Percentiles rank a stretch among this genome's conserved stretches.
These are phyloP conservation scores for Xylaria bambusicola DNA, from an alignment of 495 filamentous ascomycete genomes.

Conservation along the genomic window DNA sequence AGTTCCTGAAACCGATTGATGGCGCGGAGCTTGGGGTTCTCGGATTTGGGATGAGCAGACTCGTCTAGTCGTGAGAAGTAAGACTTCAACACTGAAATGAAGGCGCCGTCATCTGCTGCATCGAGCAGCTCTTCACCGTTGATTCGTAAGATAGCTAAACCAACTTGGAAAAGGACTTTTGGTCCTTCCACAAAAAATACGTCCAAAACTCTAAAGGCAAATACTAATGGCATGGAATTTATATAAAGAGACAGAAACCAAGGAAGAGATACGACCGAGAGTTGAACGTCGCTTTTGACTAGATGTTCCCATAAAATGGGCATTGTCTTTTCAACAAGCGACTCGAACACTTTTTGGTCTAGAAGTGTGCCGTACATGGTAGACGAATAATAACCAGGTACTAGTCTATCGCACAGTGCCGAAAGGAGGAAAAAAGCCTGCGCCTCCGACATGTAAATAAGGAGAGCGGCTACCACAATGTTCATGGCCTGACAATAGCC, in stretches of 20 bases:
- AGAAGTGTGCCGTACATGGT: slow-evolving; percentile 99
- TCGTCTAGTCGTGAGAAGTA: slow-evolving; percentile 94
- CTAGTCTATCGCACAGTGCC: slow-evolving; percentile 84
- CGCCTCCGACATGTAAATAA: slow-evolving; percentile 97
- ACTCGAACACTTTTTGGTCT: slow-evolving; percentile 96
- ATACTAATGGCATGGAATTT: slow-evolving; percentile 98
- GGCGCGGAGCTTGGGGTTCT: slow-evolving; percentile 87
- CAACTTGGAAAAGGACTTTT: slow-evolving; percentile 96
- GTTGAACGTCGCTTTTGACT: slow-evolving; percentile 89
- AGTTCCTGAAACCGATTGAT: slow-evolving; percentile 96
- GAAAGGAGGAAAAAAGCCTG: slow-evolving; percentile 96
- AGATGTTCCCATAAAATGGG: slow-evolving; percentile 98
- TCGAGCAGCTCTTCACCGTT: slow-evolving; percentile 98
- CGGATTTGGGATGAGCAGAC: slow-evolving; percentile 90
- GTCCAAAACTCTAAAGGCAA: slow-evolving; percentile 93
- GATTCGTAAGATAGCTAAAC: slow-evolving; percentile 92
- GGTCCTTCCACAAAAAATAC: slow-evolving; percentile 98
- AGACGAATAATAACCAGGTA: slow-evolving; percentile 95
- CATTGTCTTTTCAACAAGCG: slow-evolving; percentile 97
- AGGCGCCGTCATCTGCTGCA: slow-evolving; percentile 90
- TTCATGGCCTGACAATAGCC: slow-evolving; percentile 99
- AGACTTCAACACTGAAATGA: slow-evolving; percentile 92
- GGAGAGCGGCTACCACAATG: slow-evolving; percentile 90
- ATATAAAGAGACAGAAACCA: slow-evolving; percentile 99
- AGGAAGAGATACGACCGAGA: slow-evolving; percentile 96